Base-by-base conservation (phyloP, 345 rosid genomes). In the Capsella bursapastoris region DNA sequence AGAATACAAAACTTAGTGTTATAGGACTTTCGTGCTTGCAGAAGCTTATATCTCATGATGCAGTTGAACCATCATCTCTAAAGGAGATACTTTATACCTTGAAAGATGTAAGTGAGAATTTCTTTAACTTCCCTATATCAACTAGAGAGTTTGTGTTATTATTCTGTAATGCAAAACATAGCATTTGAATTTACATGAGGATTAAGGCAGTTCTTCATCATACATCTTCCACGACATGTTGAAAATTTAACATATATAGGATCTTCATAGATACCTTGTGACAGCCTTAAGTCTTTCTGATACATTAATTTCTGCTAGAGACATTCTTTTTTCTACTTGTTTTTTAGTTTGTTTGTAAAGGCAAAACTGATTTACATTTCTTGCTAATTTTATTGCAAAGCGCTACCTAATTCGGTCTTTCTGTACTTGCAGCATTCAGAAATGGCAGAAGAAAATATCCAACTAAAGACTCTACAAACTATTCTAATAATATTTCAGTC, bases 41-140 rank as follows among this genome's bases (percentile, higher is more conserved):
- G 69, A 95, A 92, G 81, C 99, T 95, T 74, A 89, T 95, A 78
- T 89, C 99, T 70, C 97, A 95, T 70, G 97, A 89, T 70, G 97
- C 97, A 4, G 97, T 92, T 79, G 87, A 88, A 38, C 93, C 92
- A n/a, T 86, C 97, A 7, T 89, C 92, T 53, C 75, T 92, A 9
- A 86, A 82, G 58, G 96, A 90, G 83, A 92, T 95, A 51, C 96
- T 92, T 69, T 81, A 84, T 35, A 89, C 89, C 11, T 82, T 92
- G 66, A 95, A 85, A 86, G 90, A 90, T 80, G 97, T 94, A 86
- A 86, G 96, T 81, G 71, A 27, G 8, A 58, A 12, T 53, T 40
- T 72, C 18, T 47, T 29, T 58, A 8, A 53, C 53, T 63, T 38
- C 14, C 34, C 3, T 18, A 2, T 18, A 52, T 61, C 35, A 29